phyloP scores from a whole-genome alignment of 805 yeast genomes.

The Myxozyma kluyveri region DNA sequence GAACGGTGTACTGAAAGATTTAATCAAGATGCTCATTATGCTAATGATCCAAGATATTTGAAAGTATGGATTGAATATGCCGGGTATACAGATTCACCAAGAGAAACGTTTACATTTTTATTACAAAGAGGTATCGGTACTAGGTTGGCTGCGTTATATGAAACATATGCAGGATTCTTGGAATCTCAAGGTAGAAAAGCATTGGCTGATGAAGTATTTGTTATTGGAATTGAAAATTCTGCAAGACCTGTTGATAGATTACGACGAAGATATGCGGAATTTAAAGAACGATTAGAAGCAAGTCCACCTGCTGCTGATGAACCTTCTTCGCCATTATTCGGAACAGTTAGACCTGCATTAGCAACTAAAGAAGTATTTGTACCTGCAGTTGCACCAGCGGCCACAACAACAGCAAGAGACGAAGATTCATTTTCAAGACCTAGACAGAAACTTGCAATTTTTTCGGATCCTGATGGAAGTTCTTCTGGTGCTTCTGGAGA shows the following conservation, averaged over 20 bases:
- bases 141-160: constrained; percentile 68
- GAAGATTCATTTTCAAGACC: constrained; percentile 2
- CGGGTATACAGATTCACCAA: constrained; percentile 62
- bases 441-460: constrained; percentile 42
- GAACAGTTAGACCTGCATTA: constrained; percentile 38
- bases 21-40: constrained; percentile 62
- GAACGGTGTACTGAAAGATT: constrained; percentile 72
- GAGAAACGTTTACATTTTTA: constrained; percentile 68
- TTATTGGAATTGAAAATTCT: constrained; percentile 52
- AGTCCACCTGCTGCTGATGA: constrained; percentile 34
- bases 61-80: constrained; percentile 80
- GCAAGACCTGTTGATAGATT: constrained; percentile 67
- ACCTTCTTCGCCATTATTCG: constrained; percentile 41
- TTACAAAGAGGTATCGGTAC: constrained; percentile 69
- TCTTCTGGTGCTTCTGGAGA: constrained; percentile 12
- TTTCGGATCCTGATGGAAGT: constrained; percentile 39
- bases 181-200: constrained; percentile 48
- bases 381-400: not conserved
- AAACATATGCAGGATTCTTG: constrained; percentile 65
- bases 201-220: constrained; percentile 61
- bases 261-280: constrained; percentile 45
- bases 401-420: not conserved
- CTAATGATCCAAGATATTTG: constrained; percentile 78
- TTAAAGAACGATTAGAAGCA: constrained; percentile 42
- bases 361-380: constrained; percentile 37